Conservation (phyloP, 352 stramenopile species). For the Pythium aquatile region DNA sequence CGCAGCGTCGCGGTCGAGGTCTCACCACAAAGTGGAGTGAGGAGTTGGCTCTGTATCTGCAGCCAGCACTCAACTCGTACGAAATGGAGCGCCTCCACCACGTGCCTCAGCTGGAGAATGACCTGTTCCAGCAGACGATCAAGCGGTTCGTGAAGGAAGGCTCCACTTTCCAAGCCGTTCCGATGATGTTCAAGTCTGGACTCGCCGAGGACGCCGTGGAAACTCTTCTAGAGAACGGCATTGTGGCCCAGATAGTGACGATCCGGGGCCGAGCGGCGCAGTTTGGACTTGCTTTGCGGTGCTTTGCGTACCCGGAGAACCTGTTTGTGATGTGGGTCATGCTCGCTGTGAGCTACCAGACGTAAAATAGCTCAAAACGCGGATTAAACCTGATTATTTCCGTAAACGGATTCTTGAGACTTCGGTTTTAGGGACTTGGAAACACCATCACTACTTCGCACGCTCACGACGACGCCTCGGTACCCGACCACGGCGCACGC, state of each 20-base stretch:
- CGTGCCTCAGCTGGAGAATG: constrained; percentile 65
- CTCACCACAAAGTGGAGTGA: constrained; percentile 74
- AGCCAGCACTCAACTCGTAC: constrained; percentile 86
- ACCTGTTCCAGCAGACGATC: constrained; percentile 82
- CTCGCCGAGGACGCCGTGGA: constrained; percentile 36
- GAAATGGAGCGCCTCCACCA: constrained; percentile 79
- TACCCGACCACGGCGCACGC: constrained; percentile 43
- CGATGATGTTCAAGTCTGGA: constrained; percentile 50
- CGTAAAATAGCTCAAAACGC: constrained; percentile 15
- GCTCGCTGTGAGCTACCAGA: constrained; percentile 73
- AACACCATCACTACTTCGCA: not conserved
- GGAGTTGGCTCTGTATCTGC: constrained; percentile 73
- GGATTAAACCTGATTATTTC: not conserved
- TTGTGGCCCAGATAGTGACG: constrained; percentile 59
- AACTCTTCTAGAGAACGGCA: constrained; percentile 41
- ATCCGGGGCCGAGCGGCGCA: constrained; percentile 56
- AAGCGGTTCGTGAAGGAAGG: constrained; percentile 73
- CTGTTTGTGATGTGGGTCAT: constrained; percentile 78
- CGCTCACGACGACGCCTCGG: constrained; percentile 20
- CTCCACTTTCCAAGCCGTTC: constrained; percentile 87
- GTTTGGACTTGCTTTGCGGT: constrained; percentile 72
- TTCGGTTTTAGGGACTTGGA: not conserved
- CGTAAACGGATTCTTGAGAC: not conserved
- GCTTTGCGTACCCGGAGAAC: constrained; percentile 80
- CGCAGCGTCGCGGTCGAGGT: constrained; percentile 40